Base-by-base conservation (phyloP, 2,329 filamentous ascomycete genomes). In the Monilinia fructigena region DNA sequence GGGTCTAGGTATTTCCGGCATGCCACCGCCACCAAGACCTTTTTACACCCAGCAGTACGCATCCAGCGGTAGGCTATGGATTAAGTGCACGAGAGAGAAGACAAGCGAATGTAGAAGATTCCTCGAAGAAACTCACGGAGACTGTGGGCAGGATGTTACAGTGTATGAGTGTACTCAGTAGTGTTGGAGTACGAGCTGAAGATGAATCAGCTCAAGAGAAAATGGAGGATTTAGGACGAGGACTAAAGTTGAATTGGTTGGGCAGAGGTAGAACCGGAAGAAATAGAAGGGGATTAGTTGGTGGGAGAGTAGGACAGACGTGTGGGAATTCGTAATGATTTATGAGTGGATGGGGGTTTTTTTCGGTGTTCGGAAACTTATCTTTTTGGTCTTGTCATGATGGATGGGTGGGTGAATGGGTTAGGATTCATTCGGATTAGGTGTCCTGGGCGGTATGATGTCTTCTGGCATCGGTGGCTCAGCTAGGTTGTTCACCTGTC, bases 171-270 rank as follows among this genome's bases (percentile, higher is more conserved):
- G 93, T 99, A 10, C 82, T 99, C 28, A 91, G 92, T 3, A 89
- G 88, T 69, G 85, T 96, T 16, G 89, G 81, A 10, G 69, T 73
- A 40, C 68, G 72, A 10, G 69, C 73, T 54, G 71, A 71, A 11
- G 85, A 85, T 12, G 92, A 96, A 70, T 87, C 89, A 48, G 84
- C 86, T 1, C 91, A 94, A 75, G 85, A 84, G 66, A 92, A 89
- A 78, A 90, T 98, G 74, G 90, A 94, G 69, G 86, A 93, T 74
- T 80, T 99, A 69, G 92, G 90, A 66, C 89, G 92, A 75, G 88
- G 95, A 72, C 81, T 99, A 68, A 99, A 98, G 79, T 87, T 97
- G 74, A 99, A 99, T 77, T 99, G 95, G 95, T 83, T 99, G 1
- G 94, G 94, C 0, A 83, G 95, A 56, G 94, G 94, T 0, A 81